A percentile compares a stretch with the other conserved stretches of the same genome.
Conservation (phyloP, 2,329 filamentous ascomycete genomes). For the Aspergillus fructus region DNA sequence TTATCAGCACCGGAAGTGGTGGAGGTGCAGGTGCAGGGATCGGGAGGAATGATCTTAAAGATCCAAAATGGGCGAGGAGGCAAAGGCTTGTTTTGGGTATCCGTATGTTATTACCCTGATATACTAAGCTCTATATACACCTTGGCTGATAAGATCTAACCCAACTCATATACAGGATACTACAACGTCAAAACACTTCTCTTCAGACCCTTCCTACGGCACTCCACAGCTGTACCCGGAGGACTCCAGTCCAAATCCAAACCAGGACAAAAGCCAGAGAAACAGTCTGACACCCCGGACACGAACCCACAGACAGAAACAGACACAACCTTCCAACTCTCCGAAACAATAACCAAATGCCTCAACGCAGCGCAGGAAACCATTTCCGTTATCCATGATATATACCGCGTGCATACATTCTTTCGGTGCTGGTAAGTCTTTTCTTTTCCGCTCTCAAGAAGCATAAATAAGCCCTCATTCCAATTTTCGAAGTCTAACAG, state of each 20-base stretch:
- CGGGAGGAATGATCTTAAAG: constrained; percentile 27
- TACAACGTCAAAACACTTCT: constrained; percentile 44
- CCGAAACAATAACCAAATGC: constrained; percentile 36
- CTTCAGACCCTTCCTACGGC: constrained; percentile 36
- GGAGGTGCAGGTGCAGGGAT: not conserved
- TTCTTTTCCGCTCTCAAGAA: too few relatives aligned
- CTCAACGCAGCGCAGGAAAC: constrained; percentile 40
- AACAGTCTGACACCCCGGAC: not conserved
- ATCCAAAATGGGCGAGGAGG: constrained; percentile 39
- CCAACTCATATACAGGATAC: constrained; percentile 29
- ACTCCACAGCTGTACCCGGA: constrained; percentile 19
- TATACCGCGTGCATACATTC: constrained; percentile 39
- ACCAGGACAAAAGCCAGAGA: constrained; percentile 16
- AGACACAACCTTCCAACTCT: not conserved
- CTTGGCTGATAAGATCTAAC: not conserved
- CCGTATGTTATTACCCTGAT: constrained; percentile 25
- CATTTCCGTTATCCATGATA: constrained; percentile 43
- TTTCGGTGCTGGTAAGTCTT: constrained; percentile 32
- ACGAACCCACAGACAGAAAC: not conserved
- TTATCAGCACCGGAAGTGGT: constrained; percentile 2
- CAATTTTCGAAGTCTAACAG: too few relatives aligned
- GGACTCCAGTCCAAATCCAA: constrained; percentile 18
- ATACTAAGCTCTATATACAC: too few relatives aligned
- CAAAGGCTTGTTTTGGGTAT: constrained; percentile 42
- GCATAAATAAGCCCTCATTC: too few relatives aligned